These are phyloP conservation scores for Flaveria trinervia DNA, from an alignment of 129 eudicot species.

Conservation along the genomic window DNA sequence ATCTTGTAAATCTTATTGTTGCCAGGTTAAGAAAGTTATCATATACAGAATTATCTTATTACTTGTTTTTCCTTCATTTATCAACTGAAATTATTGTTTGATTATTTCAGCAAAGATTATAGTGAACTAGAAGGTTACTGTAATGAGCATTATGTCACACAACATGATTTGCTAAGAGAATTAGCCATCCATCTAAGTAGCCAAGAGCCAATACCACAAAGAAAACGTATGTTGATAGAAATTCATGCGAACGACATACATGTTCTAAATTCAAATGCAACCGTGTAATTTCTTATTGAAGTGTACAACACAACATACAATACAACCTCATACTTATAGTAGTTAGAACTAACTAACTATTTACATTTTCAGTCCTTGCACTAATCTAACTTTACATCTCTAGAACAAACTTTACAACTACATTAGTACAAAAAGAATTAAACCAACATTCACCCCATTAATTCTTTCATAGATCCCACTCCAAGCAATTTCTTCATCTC, in stretches of 20 bases:
- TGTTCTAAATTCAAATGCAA: no score
- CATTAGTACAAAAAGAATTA: no score
- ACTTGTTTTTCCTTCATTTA: background rate
- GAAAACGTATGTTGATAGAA: slow-evolving; percentile 40
- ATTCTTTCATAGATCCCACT: no score
- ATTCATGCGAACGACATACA: slow-evolving; percentile 38
- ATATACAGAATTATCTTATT: background rate
- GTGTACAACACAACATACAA: no score
- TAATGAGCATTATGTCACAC: slow-evolving; percentile 44
- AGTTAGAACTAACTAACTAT: no score
- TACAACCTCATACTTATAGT: no score
- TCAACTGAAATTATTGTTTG: background rate
- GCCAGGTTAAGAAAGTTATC: slow-evolving; percentile 25
- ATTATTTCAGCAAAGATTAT: slow-evolving; percentile 40
- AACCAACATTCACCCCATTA: no score
- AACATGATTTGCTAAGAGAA: slow-evolving; percentile 58
- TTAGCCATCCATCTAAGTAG: slow-evolving; percentile 40
- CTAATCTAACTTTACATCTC: no score
- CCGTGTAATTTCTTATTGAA: no score
- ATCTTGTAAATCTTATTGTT: slow-evolving; percentile 31
- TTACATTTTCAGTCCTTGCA: no score
- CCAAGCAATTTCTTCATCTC: no score
- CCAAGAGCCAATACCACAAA: slow-evolving; percentile 35
- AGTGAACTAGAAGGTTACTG: slow-evolving; percentile 45
- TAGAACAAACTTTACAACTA: no score